Percentiles rank a stretch among this genome's conserved stretches.
Conservation (phyloP, 2,329 filamentous ascomycete genomes). For the Dichotomopilus funicola region DNA sequence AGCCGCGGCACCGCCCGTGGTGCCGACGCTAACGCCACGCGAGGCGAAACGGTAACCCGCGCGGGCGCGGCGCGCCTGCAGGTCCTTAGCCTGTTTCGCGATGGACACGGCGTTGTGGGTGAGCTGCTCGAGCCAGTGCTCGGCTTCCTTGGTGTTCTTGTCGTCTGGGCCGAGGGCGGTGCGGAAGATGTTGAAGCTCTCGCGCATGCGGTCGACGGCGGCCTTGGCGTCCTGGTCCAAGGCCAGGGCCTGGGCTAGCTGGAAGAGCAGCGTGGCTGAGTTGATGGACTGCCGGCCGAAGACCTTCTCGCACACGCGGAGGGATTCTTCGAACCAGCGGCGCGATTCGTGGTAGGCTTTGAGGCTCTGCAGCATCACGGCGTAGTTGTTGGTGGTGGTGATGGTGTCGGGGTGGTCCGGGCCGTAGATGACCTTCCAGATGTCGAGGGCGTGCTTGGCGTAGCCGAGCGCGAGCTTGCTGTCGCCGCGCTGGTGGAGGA, state of each 20-base stretch:
- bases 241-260: conserved; percentile 89
- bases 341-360: conserved; percentile 94
- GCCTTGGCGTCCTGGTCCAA: conserved; percentile 92
- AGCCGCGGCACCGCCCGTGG: conserved; percentile 18
- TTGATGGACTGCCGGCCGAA: conserved; percentile 88
- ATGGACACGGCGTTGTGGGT: conserved; percentile 93
- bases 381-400: conserved; percentile 97
- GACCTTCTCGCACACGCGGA: conserved; percentile 80
- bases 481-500: conserved; percentile 87
- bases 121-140: conserved; percentile 92
- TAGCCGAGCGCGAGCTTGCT: conserved; percentile 82
- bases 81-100: conserved; percentile 86
- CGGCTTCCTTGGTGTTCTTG: conserved; percentile 96
- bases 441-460: conserved; percentile 82
- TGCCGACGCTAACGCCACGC: conserved; percentile 54
- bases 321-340: conserved; percentile 91
- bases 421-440: conserved; percentile 97
- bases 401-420: conserved; percentile 92
- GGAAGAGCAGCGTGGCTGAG: conserved; percentile 91
- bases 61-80: conserved; percentile 66
- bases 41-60: conserved; percentile 63
- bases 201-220: conserved; percentile 88
- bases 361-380: conserved; percentile 94
- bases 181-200: conserved; percentile 94
- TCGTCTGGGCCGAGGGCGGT: conserved; percentile 79